These are phyloP conservation scores for Punctularia strigosozonata DNA, from an alignment of 768 basidiomycete genomes.

Conservation along the genomic window DNA sequence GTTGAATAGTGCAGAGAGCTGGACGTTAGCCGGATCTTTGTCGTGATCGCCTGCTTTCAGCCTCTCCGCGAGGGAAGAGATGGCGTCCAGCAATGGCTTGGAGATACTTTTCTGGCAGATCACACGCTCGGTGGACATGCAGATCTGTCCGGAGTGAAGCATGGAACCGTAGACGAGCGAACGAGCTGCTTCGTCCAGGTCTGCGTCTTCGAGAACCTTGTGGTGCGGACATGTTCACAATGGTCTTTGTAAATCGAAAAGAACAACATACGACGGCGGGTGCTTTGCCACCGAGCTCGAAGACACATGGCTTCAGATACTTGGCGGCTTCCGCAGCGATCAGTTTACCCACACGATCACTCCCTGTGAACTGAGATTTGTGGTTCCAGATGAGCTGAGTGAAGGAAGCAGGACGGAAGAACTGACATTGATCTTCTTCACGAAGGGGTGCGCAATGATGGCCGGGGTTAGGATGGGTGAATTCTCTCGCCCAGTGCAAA, in stretches of 20 bases:
- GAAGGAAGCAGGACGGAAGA: not conserved
- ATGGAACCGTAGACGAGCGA: conserved; percentile 33
- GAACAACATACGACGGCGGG: conserved; percentile 32
- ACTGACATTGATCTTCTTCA: conserved; percentile 41
- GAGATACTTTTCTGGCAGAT: too few species aligned
- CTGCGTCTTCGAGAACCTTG: conserved; percentile 44
- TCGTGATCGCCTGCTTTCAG: too few species aligned
- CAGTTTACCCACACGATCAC: conserved; percentile 38
- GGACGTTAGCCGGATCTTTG: too few species aligned
- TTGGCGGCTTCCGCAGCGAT: conserved; percentile 45
- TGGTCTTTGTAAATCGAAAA: too few species aligned
- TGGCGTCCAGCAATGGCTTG: too few species aligned
- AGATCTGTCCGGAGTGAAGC: conserved; percentile 39
- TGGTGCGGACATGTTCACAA: too few species aligned
- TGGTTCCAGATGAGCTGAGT: not conserved
- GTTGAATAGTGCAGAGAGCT: conserved; percentile 32
- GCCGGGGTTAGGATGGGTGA: conserved; percentile 33
- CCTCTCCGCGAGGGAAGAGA: too few species aligned
- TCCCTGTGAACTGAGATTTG: conserved; percentile 39
- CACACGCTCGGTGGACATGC: conserved; percentile 51
- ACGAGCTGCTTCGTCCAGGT: conserved; percentile 40
- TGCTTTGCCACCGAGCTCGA: conserved; percentile 46
- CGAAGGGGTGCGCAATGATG: conserved; percentile 41
- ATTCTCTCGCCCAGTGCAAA: conserved; percentile 32
- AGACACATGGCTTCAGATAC: conserved; percentile 39